phyloP scores from a whole-genome alignment of 352 stramenopile genomes.

The Phytophthora fragariae region DNA sequence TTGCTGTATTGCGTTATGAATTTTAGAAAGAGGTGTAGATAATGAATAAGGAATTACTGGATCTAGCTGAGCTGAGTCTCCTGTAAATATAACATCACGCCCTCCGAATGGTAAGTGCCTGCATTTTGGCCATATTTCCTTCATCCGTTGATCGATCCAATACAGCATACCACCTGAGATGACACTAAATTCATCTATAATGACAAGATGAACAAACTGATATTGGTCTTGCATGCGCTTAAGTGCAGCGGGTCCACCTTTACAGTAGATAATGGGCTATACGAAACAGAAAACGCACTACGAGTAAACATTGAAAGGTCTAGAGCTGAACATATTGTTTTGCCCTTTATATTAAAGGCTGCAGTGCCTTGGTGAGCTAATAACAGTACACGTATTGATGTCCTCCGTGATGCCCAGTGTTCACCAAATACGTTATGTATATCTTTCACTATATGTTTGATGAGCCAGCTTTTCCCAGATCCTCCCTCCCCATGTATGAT shows the following conservation, averaged over 20 bases:
- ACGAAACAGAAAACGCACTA: slow-evolving; percentile 10
- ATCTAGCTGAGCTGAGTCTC: neutral
- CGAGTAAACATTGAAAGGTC: slow-evolving; percentile 3
- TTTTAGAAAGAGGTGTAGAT: neutral
- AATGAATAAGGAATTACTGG: slow-evolving; percentile 2
- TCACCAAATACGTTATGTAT: slow-evolving; percentile 6
- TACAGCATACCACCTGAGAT: slow-evolving; percentile 5
- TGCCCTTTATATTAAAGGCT: slow-evolving; percentile 16
- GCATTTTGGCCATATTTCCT: neutral
- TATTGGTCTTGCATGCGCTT: slow-evolving; percentile 7
- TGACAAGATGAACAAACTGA: neutral
- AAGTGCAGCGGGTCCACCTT: neutral
- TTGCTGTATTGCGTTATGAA: neutral
- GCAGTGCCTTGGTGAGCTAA: slow-evolving; percentile 17
- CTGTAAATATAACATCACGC: slow-evolving; percentile 6
- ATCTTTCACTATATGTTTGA: slow-evolving; percentile 18
- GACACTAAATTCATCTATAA: slow-evolving; percentile 16
- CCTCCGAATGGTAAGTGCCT: neutral
- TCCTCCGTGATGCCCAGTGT: neutral
- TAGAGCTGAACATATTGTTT: slow-evolving; percentile 1
- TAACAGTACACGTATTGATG: neutral
- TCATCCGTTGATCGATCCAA: slow-evolving; percentile 6
- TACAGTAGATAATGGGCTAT: neutral
- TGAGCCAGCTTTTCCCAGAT: slow-evolving; percentile 3
- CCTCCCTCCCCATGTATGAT: slow-evolving; percentile 8